A percentile compares a stretch with the other conserved stretches of the same genome.
phyloP scores from a whole-genome alignment of 495 filamentous ascomycete species.

The Friedmanniomyces endolithicus region DNA sequence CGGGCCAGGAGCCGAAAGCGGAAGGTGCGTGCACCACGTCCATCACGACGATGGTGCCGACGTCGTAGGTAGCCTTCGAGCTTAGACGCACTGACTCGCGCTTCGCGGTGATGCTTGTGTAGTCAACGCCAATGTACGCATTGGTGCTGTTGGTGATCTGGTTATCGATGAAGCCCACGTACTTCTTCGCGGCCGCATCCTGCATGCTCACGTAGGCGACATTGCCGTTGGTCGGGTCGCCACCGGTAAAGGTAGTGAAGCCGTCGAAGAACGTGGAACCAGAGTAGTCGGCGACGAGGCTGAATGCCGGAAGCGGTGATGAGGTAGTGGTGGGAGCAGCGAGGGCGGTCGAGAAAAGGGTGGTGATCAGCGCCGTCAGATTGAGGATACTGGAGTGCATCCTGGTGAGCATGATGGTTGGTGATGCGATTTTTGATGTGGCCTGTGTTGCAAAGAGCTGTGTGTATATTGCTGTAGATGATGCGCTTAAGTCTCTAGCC shows the following conservation, averaged over 20 bases:
- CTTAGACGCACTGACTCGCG: slow-evolving; percentile 23
- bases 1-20: slow-evolving; percentile 26
- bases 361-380: slow-evolving; percentile 17
- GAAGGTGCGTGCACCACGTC: slow-evolving; percentile 27
- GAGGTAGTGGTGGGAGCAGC: slow-evolving; percentile 5
- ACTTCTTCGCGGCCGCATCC: not conserved
- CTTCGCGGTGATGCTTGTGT: not conserved
- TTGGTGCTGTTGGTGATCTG: slow-evolving; percentile 17
- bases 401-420: not conserved
- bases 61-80: slow-evolving; percentile 20
- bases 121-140: slow-evolving; percentile 15
- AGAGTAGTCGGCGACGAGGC: slow-evolving; percentile 36
- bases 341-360: slow-evolving; percentile 18
- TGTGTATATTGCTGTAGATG: not conserved
- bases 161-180: slow-evolving; percentile 12
- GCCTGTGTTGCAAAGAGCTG: not conserved
- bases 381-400: not conserved
- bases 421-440: not conserved
- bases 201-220: slow-evolving; percentile 20
- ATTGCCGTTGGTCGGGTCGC: slow-evolving; percentile 26
- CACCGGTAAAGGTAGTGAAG: slow-evolving; percentile 37
- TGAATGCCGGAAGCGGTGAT: slow-evolving; percentile 25
- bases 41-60: slow-evolving; percentile 19
- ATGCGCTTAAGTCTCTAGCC: too few relatives aligned
- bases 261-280: slow-evolving; percentile 39